Evolutionary conservation across 495 filamentous ascomycete genomes (phyloP), one percentile per base, ranked within the genome.

Genomic region (Penicillium salamii): DNA sequence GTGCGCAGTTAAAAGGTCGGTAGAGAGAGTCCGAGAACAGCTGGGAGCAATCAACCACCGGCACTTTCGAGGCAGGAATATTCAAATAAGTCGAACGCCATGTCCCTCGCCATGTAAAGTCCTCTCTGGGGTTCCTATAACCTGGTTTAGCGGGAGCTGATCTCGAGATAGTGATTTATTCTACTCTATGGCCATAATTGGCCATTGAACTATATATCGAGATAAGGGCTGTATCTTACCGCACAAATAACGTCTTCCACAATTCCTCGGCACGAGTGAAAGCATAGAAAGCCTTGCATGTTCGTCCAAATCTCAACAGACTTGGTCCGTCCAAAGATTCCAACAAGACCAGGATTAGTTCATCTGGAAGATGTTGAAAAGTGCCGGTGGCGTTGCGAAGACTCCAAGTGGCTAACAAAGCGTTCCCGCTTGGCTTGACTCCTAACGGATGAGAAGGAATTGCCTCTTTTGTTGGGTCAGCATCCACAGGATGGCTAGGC

Each of bases 21-120:
- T 97, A 87, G 11, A 98, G 78, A 23, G 85, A 78, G 68, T 98
- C 93, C 9, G 93, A 96, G 69, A 85, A 97, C n/a, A 98, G 78
- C 58, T 82, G 81, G 19, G 78, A 80, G 61, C 91, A 95, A 40
- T 75, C 67, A 7, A 74, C 41, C 17, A 54, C 55, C 39, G 82
- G 74, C 41, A 95, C 74, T 41, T 67, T 68, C 11, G 76, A 75
- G 13, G 65, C 44, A 0, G 83, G 76, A n/a, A 89, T 66, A 26
- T 77, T 73, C 18, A 97, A 77, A 61, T 83, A 82, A 2, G 91
- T 96, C 42, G 83, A 79, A 52, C 88, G 85, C 93, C 93, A 98
- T 36, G 87, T 87, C 20, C 91, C 89, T 52, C 70, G 80, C 93
- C 93, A 98, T 34, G 67, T 64, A 55, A 87, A 86, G 20, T 74